Evolutionary conservation across 2,329 filamentous ascomycete genomes (phyloP).

Genomic region (Leptoxyphium fumago): DNA sequence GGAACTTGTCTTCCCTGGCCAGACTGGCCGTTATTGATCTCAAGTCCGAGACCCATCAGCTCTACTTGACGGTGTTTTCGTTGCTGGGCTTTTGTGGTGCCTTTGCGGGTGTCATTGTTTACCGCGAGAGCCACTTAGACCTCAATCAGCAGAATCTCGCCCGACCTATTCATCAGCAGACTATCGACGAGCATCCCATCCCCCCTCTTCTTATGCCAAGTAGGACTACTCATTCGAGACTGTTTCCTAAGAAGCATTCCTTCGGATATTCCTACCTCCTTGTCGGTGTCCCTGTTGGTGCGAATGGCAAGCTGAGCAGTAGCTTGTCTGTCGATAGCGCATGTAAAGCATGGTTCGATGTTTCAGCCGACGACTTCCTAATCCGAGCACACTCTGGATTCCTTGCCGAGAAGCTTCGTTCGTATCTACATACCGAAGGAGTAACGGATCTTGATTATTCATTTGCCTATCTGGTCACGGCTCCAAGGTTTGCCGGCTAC

Average conservation of each 20-base stretch:
- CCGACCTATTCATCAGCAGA: not conserved
- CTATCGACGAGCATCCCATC: constrained; percentile 10
- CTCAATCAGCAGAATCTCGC: constrained; percentile 3
- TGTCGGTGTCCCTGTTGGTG: constrained; percentile 53
- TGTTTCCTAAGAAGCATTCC: constrained; percentile 52
- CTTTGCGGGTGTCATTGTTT: constrained; percentile 16
- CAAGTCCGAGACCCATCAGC: constrained; percentile 7
- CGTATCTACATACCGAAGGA: constrained; percentile 41
- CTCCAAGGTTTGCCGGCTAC: constrained; percentile 53
- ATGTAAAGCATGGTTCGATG: constrained; percentile 39
- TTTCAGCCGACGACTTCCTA: constrained; percentile 48
- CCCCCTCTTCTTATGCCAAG: constrained; percentile 48
- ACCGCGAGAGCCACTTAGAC: constrained; percentile 13
- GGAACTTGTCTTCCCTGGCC: constrained; percentile 6
- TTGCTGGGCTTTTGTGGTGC: constrained; percentile 15
- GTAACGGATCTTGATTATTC: constrained; percentile 47
- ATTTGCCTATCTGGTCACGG: constrained; percentile 56
- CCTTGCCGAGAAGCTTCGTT: constrained; percentile 47
- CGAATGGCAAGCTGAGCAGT: constrained; percentile 39
- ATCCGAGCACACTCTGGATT: constrained; percentile 39
- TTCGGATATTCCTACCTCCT: constrained; percentile 60
- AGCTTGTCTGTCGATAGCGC: constrained; percentile 37
- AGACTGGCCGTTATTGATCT: constrained; percentile 3
- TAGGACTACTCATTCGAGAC: constrained; percentile 47
- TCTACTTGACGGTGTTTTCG: constrained; percentile 14